Evolutionary conservation across 371 early-diverging fungal species (phyloP).

Genomic region (Mortierella polycephala): DNA sequence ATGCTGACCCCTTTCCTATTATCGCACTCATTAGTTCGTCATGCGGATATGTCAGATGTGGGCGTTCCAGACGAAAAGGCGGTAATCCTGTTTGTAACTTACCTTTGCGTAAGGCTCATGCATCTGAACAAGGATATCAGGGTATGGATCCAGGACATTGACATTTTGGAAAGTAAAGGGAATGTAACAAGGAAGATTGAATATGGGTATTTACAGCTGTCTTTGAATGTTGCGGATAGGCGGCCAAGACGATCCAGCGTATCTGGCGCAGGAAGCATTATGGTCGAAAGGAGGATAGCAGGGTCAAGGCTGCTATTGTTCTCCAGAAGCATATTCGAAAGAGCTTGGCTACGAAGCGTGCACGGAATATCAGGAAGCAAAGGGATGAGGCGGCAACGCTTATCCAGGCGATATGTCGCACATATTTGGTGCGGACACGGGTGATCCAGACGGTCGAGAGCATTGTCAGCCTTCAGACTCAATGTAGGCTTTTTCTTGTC

Average conservation of each 20-base stretch:
- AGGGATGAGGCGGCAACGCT: constrained; percentile 21
- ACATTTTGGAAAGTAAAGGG: too few species aligned
- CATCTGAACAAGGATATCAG: constrained; percentile 53
- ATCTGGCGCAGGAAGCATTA: constrained; percentile 54
- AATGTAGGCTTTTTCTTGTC: constrained; percentile 24
- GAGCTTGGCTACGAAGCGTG: constrained; percentile 13
- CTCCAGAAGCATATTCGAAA: constrained; percentile 42
- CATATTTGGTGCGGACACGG: constrained; percentile 24
- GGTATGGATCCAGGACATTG: constrained; percentile 9
- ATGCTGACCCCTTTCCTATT: not conserved
- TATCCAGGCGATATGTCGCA: constrained; percentile 49
- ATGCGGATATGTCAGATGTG: constrained; percentile 47
- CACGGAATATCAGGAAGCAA: not conserved
- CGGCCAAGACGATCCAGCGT: constrained; percentile 54
- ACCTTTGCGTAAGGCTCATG: constrained; percentile 53
- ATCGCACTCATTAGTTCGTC: constrained; percentile 26
- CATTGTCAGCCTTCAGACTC: constrained; percentile 24
- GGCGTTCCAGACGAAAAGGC: constrained; percentile 56
- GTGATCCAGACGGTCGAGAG: constrained; percentile 22
- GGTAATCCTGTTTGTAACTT: constrained; percentile 54
- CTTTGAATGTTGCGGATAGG: constrained; percentile 13
- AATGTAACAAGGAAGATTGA: too few species aligned
- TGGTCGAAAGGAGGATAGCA: constrained; percentile 31
- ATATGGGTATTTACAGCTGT: not conserved
- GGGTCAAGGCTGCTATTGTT: constrained; percentile 33